phyloP scores from a whole-genome alignment of 2,329 filamentous ascomycete genomes.

The Biscogniauxia marginata region DNA sequence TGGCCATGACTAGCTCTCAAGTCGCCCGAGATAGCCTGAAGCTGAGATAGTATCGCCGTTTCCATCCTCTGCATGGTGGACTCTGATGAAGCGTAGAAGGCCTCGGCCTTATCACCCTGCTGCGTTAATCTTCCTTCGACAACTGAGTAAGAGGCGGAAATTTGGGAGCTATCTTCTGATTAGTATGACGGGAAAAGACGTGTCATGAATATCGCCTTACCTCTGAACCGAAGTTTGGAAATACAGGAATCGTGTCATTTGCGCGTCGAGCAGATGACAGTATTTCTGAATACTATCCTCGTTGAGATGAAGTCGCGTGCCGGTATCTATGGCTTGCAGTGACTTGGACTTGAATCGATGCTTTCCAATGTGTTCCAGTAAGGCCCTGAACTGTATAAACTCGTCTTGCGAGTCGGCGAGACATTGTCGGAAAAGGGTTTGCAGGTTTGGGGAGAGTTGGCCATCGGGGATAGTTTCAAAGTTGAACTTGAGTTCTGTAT shows the following conservation, averaged over 20 bases:
- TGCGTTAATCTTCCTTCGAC: conserved; percentile 2
- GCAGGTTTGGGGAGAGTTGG: background rate
- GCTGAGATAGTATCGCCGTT: background rate
- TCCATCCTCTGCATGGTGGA: background rate
- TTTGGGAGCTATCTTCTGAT: background rate
- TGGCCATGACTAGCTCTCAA: background rate
- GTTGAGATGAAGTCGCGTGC: conserved; percentile 9
- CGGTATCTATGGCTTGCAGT: conserved; percentile 8
- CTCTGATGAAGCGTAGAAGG: background rate
- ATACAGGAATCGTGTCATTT: conserved; percentile 13
- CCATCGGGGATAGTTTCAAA: conserved; percentile 2
- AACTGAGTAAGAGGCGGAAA: conserved; percentile 3
- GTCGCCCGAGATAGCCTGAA: background rate
- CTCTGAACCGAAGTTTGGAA: conserved; percentile 9
- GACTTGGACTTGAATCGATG: conserved; percentile 5
- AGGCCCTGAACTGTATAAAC: conserved; percentile 3
- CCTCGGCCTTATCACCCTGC: conserved; percentile 1
- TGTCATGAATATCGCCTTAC: background rate
- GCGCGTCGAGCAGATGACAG: conserved; percentile 7
- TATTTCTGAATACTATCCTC: conserved; percentile 9
- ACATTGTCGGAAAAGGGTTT: conserved; percentile 5
- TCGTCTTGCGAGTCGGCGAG: conserved; percentile 8
- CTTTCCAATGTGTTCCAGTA: conserved; percentile 11
- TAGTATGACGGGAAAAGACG: background rate
- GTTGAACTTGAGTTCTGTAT: conserved; percentile 7